phyloP scores from a whole-genome alignment of 1,139 yeast species.

The Taphrina pruni region DNA sequence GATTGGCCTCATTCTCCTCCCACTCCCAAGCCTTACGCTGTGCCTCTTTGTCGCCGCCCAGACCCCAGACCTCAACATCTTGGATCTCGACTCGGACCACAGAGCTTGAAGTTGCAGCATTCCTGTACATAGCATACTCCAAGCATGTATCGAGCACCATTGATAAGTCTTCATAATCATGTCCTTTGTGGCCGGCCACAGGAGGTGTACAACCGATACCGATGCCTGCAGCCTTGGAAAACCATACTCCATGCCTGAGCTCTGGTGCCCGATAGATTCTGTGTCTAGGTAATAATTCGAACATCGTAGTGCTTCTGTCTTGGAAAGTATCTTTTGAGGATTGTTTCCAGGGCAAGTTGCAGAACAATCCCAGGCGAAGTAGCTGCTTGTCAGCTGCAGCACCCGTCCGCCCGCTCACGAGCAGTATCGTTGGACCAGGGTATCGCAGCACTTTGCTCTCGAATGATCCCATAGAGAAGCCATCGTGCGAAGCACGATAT shows the following conservation, averaged over 20 bases:
- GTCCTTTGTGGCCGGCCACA: background rate
- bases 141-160: slow-evolving; percentile 23
- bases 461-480: slow-evolving; percentile 23
- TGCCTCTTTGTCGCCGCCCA: slow-evolving; percentile 32
- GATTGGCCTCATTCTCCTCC: slow-evolving; percentile 30
- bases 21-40: slow-evolving; percentile 36
- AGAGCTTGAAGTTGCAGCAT: background rate
- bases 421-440: slow-evolving; percentile 28
- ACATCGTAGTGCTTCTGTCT: slow-evolving; percentile 22
- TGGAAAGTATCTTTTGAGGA: slow-evolving; percentile 23
- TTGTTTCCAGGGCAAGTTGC: slow-evolving; percentile 17
- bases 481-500: slow-evolving; percentile 23
- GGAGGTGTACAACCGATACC: slow-evolving; percentile 30
- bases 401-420: slow-evolving; percentile 1
- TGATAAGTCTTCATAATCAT: slow-evolving; percentile 14
- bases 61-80: slow-evolving; percentile 33
- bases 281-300: slow-evolving; percentile 18
- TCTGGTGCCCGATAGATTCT: background rate
- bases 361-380: slow-evolving; percentile 11
- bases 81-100: slow-evolving; percentile 2
- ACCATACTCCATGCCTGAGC: slow-evolving; percentile 17
- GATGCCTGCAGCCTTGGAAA: slow-evolving; percentile 21
- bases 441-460: slow-evolving; percentile 30
- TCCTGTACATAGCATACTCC: slow-evolving; percentile 24
- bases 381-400: background rate